Conservation (phyloP, 768 basidiomycete species). For the Hydnomerulius pinastri region DNA sequence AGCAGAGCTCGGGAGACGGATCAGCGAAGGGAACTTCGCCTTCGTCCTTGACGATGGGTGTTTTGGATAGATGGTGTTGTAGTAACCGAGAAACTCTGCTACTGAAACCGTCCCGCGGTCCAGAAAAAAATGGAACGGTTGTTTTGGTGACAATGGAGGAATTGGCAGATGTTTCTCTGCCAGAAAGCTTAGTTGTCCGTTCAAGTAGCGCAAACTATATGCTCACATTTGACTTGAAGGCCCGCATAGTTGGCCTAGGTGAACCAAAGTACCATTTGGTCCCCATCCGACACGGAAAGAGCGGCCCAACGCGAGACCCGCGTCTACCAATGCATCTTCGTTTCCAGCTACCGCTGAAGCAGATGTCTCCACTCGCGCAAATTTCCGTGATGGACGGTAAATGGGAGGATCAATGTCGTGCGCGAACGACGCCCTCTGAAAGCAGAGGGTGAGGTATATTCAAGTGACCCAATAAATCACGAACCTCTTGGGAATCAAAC, state of each 20-base stretch:
- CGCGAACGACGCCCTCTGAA: slow-evolving; percentile 78
- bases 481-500: slow-evolving; percentile 61
- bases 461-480: slow-evolving; percentile 19
- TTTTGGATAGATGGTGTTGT: slow-evolving; percentile 74
- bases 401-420: slow-evolving; percentile 65
- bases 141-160: slow-evolving; percentile 60
- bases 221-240: slow-evolving; percentile 57
- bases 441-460: slow-evolving; percentile 1
- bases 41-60: slow-evolving; percentile 70
- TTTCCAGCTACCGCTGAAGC: slow-evolving; percentile 63
- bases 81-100: slow-evolving; percentile 62
- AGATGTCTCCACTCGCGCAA: slow-evolving; percentile 68
- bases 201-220: slow-evolving; percentile 3
- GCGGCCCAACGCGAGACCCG: slow-evolving; percentile 82
- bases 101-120: slow-evolving; percentile 33
- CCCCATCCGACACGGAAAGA: slow-evolving; percentile 94
- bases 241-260: slow-evolving; percentile 73
- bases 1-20: slow-evolving; percentile 65
- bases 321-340: slow-evolving; percentile 74
- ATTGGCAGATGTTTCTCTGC: slow-evolving; percentile 58
- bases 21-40: slow-evolving; percentile 69
- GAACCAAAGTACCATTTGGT: slow-evolving; percentile 71
- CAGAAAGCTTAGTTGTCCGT: slow-evolving; percentile 7
- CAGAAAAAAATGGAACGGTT: slow-evolving; percentile 43
- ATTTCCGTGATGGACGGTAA: slow-evolving; percentile 80